Base-by-base conservation (phyloP, 805 yeast species). In the Metschnikowia similis region DNA sequence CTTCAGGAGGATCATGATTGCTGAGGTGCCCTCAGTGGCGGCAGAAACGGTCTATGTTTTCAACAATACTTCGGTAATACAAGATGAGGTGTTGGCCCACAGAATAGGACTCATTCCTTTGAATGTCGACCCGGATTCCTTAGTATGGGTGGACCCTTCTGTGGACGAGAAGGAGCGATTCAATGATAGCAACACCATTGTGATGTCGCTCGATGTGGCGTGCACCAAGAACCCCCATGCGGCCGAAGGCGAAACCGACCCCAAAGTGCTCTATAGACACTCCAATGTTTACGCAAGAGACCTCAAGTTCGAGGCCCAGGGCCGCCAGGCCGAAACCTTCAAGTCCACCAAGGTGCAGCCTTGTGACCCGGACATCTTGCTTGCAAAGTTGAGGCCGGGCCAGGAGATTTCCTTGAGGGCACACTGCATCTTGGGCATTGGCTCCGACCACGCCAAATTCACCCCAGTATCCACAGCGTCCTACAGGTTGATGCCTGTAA, bases 381-480 rank as follows among this genome's bases (percentile, higher is more conserved):
- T 94, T 48, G 97, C 96, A 47, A 94, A 94, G 71, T 76, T 94
- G 62, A 82, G 99, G 62, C 98, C 98, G 6, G 97, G 97, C 44
- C 99, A 94, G 72, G 98, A 94, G 70, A 91, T 94, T 55, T 81
- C 92, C 28, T 76, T 94, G 56, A 79, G 90, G 63, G 96, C 87
- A 50, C 96, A 90, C 71, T 94, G 97, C 66, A 76, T 91, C 30
- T 76, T 92, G 54, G 99, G 99, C 51, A 72, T 88, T 57, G 99
- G 97, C 47, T 71, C 89, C 38, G 99, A 94, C 67, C 99, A 94
- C 69, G 97, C 99, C 52, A 94, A 94, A 70, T 94, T 89, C 66
- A 89, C 97, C 7, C 99, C 99, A 5, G 99, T 94, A 9, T 81
- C 96, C 14, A 94, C 99, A 11, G 97, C 99, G 2, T 88, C 97